Base-by-base conservation (phyloP, 2,329 filamentous ascomycete species). In the Kalmusia sp. region DNA sequence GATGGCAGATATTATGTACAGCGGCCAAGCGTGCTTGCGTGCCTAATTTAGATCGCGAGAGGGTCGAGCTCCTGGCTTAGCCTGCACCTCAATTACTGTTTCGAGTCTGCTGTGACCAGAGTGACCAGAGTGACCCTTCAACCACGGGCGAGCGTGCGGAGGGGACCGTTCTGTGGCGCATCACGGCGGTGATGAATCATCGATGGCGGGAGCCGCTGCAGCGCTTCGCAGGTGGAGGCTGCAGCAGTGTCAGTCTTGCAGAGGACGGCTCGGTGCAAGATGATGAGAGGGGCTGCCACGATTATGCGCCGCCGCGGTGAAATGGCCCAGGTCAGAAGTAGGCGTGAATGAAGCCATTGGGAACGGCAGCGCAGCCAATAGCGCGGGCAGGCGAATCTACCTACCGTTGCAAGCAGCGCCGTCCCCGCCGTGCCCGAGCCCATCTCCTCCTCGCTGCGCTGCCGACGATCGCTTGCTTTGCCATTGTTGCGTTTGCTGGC, bases 1-100 rank as follows among this genome's bases (percentile, higher is more conserved):
- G 37, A 46, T 50, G 17, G 30, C 24, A 47, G 28, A 48, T 43
- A 48, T 30, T 39, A 52, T 40, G 14, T 51, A 31, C 19, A 25
- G 34, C 37, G 40, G 25, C 34, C 38, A 48, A 43, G 46, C 17
- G 37, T 51, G 37, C 47, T 54, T 53, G 58, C 40, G 52, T 55
- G 55, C 59, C 55, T 58, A 62, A 62, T 57, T 54, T 62, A 62
- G 59, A 53, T 38, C 19, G 30, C 28, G 17, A 12, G 40, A 43
- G 24, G 24, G 38, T n/a, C n/a, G n/a, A n/a, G n/a, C 12, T 27
- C 31, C 17, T 19, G 46, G 34, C 45, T 48, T 30, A 38, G 44
- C 44, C 24, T 33, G 47, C 34, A 25, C 24, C 27, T 40, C 34
- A 39, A 24, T 41, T 24, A 12, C 25, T 34, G 17, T 17, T 25